Conservation (phyloP, 768 basidiomycete genomes). For the Nevesoporus exiguus region DNA sequence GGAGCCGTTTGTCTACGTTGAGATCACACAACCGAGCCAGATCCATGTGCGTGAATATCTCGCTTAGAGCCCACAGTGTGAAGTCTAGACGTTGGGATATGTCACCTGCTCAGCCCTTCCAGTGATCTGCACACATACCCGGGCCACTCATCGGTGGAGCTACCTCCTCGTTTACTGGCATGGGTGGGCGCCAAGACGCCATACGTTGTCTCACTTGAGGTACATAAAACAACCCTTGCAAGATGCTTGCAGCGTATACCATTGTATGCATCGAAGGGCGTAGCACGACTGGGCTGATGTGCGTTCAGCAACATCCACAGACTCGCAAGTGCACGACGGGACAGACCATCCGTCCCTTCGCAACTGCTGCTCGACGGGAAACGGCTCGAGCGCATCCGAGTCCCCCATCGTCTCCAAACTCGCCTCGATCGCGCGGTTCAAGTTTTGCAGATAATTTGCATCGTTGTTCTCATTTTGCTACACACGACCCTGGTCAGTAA, state of each 20-base stretch:
- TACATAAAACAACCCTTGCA: slow-evolving; percentile 54
- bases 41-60: slow-evolving; percentile 70
- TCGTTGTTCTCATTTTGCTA: slow-evolving; percentile 36
- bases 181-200: slow-evolving; percentile 35
- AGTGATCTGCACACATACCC: slow-evolving; percentile 33
- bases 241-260: slow-evolving; percentile 59
- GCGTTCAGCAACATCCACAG: neutral
- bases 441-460: slow-evolving; percentile 54
- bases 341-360: slow-evolving; percentile 59
- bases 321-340: neutral
- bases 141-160: slow-evolving; percentile 31
- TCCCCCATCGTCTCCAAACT: slow-evolving; percentile 54
- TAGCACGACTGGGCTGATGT: slow-evolving; percentile 62
- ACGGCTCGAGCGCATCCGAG: slow-evolving; percentile 47
- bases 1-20: slow-evolving; percentile 48
- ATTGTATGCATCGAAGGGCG: slow-evolving; percentile 51
- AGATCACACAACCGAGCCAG: slow-evolving; percentile 57
- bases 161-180: slow-evolving; percentile 11
- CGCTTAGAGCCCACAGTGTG: slow-evolving; percentile 55
- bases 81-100: slow-evolving; percentile 36
- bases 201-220: slow-evolving; percentile 60
- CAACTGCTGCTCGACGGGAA: slow-evolving; percentile 49
- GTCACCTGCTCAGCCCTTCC: neutral
- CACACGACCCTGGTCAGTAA: neutral
- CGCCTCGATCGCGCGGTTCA: slow-evolving; percentile 70